A percentile compares a stretch with the other conserved stretches of the same genome.
phyloP scores from a whole-genome alignment of 495 filamentous ascomycete genomes.

The Zalerion maritima region DNA sequence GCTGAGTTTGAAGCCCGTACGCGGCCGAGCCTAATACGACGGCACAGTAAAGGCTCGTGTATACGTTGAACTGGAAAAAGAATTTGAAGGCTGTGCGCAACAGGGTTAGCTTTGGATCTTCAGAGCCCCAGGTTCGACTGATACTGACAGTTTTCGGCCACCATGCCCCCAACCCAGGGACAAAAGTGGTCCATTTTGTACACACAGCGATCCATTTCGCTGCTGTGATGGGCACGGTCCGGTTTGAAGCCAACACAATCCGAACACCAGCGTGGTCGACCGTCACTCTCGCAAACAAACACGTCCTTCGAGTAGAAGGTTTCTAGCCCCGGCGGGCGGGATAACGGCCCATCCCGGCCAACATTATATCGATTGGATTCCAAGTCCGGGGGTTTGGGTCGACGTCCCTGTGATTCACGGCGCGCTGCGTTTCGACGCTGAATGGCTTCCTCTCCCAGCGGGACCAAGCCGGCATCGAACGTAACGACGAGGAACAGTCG shows the following conservation, averaged over 20 bases:
- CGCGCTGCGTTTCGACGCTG: slow-evolving; percentile 11
- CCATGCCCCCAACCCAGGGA: slow-evolving; percentile 85
- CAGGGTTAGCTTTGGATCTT: slow-evolving; percentile 4
- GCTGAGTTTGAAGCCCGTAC: slow-evolving; percentile 15
- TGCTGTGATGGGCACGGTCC: slow-evolving; percentile 74
- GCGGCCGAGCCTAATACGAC: slow-evolving; percentile 39
- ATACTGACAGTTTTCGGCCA: slow-evolving; percentile 53
- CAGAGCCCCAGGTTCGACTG: too few species aligned
- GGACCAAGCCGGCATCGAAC: slow-evolving; percentile 54
- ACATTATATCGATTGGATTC: slow-evolving; percentile 23
- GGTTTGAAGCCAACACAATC: slow-evolving; percentile 70
- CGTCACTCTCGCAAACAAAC: slow-evolving; percentile 69
- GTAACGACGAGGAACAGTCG: slow-evolving; percentile 51
- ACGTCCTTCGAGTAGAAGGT: slow-evolving; percentile 63
- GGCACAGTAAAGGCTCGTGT: slow-evolving; percentile 50
- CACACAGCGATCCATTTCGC: slow-evolving; percentile 65
- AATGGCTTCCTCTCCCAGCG: slow-evolving; percentile 32
- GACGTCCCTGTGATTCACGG: slow-evolving; percentile 1
- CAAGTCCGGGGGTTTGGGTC: slow-evolving; percentile 15
- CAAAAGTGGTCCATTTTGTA: slow-evolving; percentile 90
- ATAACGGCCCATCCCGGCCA: slow-evolving; percentile 17
- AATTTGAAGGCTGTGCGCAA: slow-evolving; percentile 54
- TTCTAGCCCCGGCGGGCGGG: slow-evolving; percentile 33
- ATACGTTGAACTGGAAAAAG: slow-evolving; percentile 72
- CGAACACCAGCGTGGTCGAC: slow-evolving; percentile 67